These are phyloP conservation scores for Acer saccharum DNA, from an alignment of 345 rosid genomes.

Conservation along the genomic window DNA sequence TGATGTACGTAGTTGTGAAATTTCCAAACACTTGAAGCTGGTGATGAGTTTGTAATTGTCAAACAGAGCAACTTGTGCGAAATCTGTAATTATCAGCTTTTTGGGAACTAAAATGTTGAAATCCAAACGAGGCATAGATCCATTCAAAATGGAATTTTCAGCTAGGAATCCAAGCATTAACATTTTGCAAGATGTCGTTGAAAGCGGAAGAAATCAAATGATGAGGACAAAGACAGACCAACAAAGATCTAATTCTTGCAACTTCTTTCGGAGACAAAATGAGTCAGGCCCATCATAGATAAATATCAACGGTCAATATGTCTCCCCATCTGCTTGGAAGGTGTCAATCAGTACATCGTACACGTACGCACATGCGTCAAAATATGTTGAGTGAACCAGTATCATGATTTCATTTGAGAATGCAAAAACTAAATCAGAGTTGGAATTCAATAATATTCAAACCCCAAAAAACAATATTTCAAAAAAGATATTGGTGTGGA, in stretches of 20 bases:
- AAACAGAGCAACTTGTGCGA: too few species aligned
- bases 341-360: not conserved
- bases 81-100: too few species aligned
- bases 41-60: not conserved
- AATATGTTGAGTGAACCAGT: not conserved
- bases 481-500: not conserved
- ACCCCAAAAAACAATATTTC: not conserved
- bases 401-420: too few species aligned
- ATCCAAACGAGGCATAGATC: not conserved
- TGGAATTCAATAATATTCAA: not conserved
- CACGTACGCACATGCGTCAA: not conserved
- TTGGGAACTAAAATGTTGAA: not conserved
- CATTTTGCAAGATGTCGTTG: not conserved
- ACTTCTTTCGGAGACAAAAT: not conserved
- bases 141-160: too few species aligned
- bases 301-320: not conserved
- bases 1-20: too few species aligned
- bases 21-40: not conserved
- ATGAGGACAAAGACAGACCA: not conserved
- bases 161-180: not conserved
- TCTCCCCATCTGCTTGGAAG: not conserved
- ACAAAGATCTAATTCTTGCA: not conserved
- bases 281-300: not conserved
- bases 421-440: too few species aligned
- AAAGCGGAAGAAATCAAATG: not conserved